These are phyloP conservation scores for Nymphaea colorata DNA, from an alignment of 164 flowering plant species.

Conservation along the genomic window DNA sequence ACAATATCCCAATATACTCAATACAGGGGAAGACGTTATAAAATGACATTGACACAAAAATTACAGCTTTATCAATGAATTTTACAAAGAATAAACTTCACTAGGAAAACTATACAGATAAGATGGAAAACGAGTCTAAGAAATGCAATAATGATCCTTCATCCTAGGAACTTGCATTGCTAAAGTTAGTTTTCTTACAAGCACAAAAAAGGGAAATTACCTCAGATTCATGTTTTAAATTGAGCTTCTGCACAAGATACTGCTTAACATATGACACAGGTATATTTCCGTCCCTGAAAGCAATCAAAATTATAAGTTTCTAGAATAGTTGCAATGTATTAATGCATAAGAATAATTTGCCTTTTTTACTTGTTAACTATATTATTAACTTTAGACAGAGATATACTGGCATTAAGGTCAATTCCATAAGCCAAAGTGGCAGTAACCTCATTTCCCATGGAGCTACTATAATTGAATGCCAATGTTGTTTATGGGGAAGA, in stretches of 20 bases:
- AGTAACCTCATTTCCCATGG: not conserved
- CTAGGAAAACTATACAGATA: too few relatives aligned
- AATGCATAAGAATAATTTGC: not conserved
- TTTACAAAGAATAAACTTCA: too few relatives aligned
- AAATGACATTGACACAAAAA: too few relatives aligned
- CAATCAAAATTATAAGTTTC: not conserved
- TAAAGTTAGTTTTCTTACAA: too few relatives aligned
- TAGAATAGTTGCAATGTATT: not conserved
- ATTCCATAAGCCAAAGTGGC: not conserved
- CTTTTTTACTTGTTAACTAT: not conserved
- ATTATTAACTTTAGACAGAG: not conserved
- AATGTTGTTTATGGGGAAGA: too few relatives aligned
- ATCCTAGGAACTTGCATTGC: too few relatives aligned
- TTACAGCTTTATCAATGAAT: too few relatives aligned
- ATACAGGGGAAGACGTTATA: too few relatives aligned
- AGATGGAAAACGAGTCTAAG: too few relatives aligned
- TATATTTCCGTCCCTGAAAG: slow-evolving; percentile 13
- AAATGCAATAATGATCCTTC: too few relatives aligned
- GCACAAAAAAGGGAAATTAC: slow-evolving; percentile 1
- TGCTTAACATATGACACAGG: slow-evolving; percentile 8
- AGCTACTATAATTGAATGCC: too few relatives aligned
- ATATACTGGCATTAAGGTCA: not conserved
- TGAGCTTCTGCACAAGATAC: slow-evolving; percentile 13
- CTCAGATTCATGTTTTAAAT: slow-evolving; percentile 12
- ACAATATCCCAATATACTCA: too few relatives aligned